phyloP scores from a whole-genome alignment of 225 moss, liverwort and hornwort genomes.

The Antitrichia curtipendula region DNA sequence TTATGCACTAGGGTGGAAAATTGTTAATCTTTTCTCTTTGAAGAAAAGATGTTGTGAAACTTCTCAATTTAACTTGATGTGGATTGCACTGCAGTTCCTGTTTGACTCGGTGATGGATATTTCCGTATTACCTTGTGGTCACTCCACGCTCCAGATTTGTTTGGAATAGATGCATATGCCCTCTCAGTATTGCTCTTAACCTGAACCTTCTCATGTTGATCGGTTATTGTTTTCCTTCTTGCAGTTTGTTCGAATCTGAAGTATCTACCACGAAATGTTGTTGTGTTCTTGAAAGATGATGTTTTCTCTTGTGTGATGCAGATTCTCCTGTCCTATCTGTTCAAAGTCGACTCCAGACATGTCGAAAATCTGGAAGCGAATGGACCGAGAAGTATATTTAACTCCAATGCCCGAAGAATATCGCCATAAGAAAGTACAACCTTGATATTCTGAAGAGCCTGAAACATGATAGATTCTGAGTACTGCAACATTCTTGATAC shows the following conservation, averaged over 20 bases:
- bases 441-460: not conserved
- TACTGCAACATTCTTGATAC: not conserved
- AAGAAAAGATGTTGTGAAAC: not conserved
- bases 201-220: not conserved
- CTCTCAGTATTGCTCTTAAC: slow-evolving; percentile 41
- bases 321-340: slow-evolving; percentile 77
- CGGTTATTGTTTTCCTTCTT: not conserved
- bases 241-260: not conserved
- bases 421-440: slow-evolving; percentile 43
- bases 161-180: slow-evolving; percentile 75
- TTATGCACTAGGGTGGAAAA: not conserved
- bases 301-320: not conserved
- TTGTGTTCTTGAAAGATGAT: not conserved
- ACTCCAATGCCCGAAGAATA: slow-evolving; percentile 93
- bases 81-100: slow-evolving; percentile 56
- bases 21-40: not conserved
- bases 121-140: slow-evolving; percentile 78
- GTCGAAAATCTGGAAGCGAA: slow-evolving; percentile 53
- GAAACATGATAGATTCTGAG: not conserved
- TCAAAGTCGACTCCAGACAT: slow-evolving; percentile 69
- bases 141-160: slow-evolving; percentile 78
- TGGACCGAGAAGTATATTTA: slow-evolving; percentile 55
- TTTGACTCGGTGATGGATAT: slow-evolving; percentile 87
- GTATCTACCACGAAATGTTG: not conserved
- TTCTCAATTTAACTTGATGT: slow-evolving; percentile 30